Evolutionary conservation across 306 rosid species (phyloP), one percentile per base, ranked within the genome.

Genomic region (Rosa persica): DNA sequence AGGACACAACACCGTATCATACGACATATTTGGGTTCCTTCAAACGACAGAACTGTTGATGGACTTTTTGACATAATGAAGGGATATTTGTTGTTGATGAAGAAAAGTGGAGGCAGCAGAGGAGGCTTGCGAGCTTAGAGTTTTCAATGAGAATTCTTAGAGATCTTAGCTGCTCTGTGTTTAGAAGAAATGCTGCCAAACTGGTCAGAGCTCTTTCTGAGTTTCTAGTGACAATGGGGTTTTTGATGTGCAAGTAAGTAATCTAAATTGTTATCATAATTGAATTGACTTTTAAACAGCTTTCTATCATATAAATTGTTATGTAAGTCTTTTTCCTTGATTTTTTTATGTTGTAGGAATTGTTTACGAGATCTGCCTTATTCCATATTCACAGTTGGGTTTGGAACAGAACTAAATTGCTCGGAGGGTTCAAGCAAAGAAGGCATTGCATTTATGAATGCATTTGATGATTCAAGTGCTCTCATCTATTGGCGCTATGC

Each of bases 341-440:
- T 4, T 77, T 2, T 13, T 60, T 76, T 48, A 22, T 25, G 74
- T 5, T 55, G 27, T 54, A 93, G 98, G 93, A 91, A 61, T 34
- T 88, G 22, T 79, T 88, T 44, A 93, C 91, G 94, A 82, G 90
- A 78, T 81, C 86, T 83, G 76, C 94, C 39, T 73, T 93, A 83
- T 49, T 89, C 98, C 23, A 93, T 91, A 78, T 88, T 91, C 92
- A 86, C 91, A 84, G 98, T 93, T 76, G 97, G 94, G 67, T 93
- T 93, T 78, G 98, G 98, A 72, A 86, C 89, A n/a, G 94, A 93
- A n/a, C 72, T 91, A 83, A 86, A 91, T 70, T 91, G 93, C 87
- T 71, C 89, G 67, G 97, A 88, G 72, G 90, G 88, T 27, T 82
- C 92, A 80, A 89, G 77, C 72, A 88, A 87, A 80, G 85, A 86